Evolutionary conservation across 257 asterid species (phyloP), one percentile per base, ranked within the genome.

Genomic region (Scutellaria minor): DNA sequence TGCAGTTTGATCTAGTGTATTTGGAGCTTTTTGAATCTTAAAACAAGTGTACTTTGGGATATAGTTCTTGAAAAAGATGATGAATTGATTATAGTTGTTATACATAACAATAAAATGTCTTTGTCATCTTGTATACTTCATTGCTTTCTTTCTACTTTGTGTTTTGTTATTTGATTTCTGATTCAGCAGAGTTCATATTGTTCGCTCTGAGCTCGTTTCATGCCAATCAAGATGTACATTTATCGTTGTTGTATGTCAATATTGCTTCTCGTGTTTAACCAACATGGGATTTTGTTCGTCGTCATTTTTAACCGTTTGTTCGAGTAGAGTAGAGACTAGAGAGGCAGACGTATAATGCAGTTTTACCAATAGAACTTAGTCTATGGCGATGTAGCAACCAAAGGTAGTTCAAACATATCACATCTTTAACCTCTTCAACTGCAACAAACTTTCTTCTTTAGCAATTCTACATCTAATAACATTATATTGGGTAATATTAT

Each of bases 101-200:
- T 12, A 12, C 5, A 47, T 2, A 11, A 47, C 15, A 47, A 47
- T 47, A 47, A 47, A 47, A 31, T 2, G 37, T 31, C 37, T 31
- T 0, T 2, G 37, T 31, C 37, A 2, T 31, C 37, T 2, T 31
- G 37, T 31, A 31, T 2, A 31, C 35, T 73, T 58, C 62, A 59
- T 55, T 76, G 79, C 69, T 14, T 76, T 78, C 69, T 18, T 76
- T 78, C 70, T 77, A 68, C 68, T 31, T 73, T 60, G 46, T 62
- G 77, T 52, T 14, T 5, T 24, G 12, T 6, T 24, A 7, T 11
- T 61, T 39, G 31, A 68, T 65, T 46, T 9, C 12, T 46, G 12
- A 11, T 9, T 5, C 52, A 47, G 52, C 12, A 7, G 56, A n/a
- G 14, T 50, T 8, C 7, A n/a, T 12, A 31, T 31, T 31, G 37